These are phyloP conservation scores for Populus tremula DNA, from an alignment of 345 rosid species.

Conservation along the genomic window DNA sequence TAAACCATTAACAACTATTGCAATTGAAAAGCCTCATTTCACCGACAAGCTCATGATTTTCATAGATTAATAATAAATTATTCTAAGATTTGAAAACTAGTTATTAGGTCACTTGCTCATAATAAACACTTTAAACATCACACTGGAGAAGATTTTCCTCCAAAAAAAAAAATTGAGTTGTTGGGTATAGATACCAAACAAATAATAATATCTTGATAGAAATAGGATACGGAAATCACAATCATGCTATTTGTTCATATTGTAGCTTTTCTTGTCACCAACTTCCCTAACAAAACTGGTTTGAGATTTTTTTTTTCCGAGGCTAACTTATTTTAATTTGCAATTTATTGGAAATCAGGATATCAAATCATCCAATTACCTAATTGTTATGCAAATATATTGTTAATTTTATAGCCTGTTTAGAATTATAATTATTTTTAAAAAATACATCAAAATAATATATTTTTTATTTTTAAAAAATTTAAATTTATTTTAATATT, in stretches of 20 bases:
- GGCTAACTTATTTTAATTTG: neutral
- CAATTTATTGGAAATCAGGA: neutral
- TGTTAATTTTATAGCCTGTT: neutral
- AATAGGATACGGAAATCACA: too few species aligned
- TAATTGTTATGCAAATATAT: neutral
- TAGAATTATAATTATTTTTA: too few species aligned
- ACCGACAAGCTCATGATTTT: neutral
- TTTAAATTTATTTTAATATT: too few species aligned
- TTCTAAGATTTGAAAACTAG: neutral
- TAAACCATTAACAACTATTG: too few species aligned
- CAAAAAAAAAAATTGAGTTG: neutral
- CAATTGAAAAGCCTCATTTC: too few species aligned
- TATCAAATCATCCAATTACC: neutral
- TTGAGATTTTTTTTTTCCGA: too few species aligned
- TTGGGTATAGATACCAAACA: neutral
- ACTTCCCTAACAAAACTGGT: too few species aligned
- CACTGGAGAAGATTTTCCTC: neutral
- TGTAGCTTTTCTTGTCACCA: too few species aligned
- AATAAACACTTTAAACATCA: neutral
- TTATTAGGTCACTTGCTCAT: neutral
- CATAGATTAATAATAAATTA: neutral
- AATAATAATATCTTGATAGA: too few species aligned
- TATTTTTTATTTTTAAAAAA: too few species aligned
- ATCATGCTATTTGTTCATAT: too few species aligned
- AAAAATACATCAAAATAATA: too few species aligned